Percentiles rank a stretch among this genome's conserved stretches.
These are phyloP conservation scores for Nothophytophthora sp. DNA, from an alignment of 352 stramenopile species.

Conservation along the genomic window DNA sequence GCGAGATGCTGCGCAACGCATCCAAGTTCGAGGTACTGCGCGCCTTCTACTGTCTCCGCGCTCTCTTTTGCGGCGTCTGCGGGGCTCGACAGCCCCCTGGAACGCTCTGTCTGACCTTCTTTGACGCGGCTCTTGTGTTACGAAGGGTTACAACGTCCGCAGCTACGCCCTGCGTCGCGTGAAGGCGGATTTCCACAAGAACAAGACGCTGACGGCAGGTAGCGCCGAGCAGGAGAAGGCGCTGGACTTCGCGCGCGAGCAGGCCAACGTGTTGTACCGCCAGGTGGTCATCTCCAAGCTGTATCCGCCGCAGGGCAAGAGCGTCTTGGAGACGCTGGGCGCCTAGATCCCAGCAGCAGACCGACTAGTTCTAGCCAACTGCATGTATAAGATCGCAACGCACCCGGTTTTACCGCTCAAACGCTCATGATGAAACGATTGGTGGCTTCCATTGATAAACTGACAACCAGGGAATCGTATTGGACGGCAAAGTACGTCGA, in stretches of 20 bases:
- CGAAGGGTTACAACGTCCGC: constrained; percentile 77
- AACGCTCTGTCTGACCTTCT: not conserved
- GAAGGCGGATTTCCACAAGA: constrained; percentile 76
- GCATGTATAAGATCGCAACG: too few species aligned
- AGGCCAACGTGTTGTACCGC: constrained; percentile 57
- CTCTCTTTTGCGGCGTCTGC: not conserved
- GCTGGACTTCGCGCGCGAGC: constrained; percentile 41
- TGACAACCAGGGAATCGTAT: too few species aligned
- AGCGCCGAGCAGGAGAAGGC: constrained; percentile 56
- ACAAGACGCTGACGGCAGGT: constrained; percentile 43
- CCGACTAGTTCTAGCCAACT: too few species aligned
- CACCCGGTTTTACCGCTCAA: too few species aligned
- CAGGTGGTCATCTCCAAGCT: constrained; percentile 70
- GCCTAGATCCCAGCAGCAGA: too few species aligned
- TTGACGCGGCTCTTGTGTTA: constrained; percentile 5
- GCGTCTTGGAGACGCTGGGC: constrained; percentile 65
- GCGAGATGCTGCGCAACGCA: constrained; percentile 57
- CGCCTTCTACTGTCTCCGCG: not conserved
- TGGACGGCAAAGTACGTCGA: not conserved
- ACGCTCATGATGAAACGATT: too few species aligned
- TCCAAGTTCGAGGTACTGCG: constrained; percentile 50
- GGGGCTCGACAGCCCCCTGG: not conserved
- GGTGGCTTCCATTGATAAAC: too few species aligned
- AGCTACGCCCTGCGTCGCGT: constrained; percentile 65
- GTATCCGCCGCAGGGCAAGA: constrained; percentile 64